Evolutionary conservation across 169 alveolate genomes (phyloP), one percentile per base, ranked within the genome.

Genomic region (Cryptosporidium viatorum): DNA sequence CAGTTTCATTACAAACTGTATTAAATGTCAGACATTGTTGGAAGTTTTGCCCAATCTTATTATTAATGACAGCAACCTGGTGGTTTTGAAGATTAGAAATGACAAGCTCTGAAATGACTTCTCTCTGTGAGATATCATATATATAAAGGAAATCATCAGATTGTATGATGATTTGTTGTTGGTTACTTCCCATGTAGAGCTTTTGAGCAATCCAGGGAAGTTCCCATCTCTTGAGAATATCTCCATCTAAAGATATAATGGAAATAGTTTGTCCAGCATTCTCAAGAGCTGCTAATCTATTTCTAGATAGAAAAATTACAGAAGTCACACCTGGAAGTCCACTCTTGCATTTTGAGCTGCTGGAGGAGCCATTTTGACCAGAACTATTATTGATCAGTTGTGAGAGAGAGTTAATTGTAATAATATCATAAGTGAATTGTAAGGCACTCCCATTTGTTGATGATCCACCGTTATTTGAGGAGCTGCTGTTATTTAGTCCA

Each of bases 121-220:
- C 94, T 91, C 91, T 93, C 7, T 93, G 91, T 31, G 94, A 85
- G n/a, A 95, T 93, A 68, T 95, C 97, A 84, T 91, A 93, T 31
- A 95, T 85, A n/a, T 86, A 86, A 5, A 95, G 91, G n/a, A 86
- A 91, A 43, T 94, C 94, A 48, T 93, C 94, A 50, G 92, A 84
- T 59, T 92, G 84, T 18, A 94, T 68, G 12, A 95, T 74, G 50
- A 95, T 86, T 89, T 93, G 89, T 21, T 80, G 89, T 31, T 80
- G 89, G 37, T 59, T 45, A 14, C 69, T 45, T n/a, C 80, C 89
- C 62, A 43, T 62, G 29, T 23, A 80, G 1, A 80, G 68, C 23
- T 92, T 41, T 94, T 95, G 60, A 93, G 92, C 51, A 93, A 89
- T 6, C 94, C 97, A 74, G 91, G 97, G 91, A 60, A 93, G 43